These are phyloP conservation scores for Claviceps quebecensis DNA, from an alignment of 2,329 filamentous ascomycete species.

Conservation along the genomic window DNA sequence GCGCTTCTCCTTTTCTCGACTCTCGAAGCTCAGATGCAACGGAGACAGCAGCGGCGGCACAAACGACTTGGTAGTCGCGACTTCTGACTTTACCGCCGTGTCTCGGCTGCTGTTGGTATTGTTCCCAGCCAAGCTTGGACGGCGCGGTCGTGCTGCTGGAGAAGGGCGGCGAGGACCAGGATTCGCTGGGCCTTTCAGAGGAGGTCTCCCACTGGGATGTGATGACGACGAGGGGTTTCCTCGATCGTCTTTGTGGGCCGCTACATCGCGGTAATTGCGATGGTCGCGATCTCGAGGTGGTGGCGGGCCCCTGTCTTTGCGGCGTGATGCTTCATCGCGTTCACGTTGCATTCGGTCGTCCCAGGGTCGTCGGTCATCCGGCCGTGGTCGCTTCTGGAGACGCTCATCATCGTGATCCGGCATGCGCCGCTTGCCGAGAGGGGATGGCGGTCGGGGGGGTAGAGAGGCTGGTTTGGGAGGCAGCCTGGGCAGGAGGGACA, in stretches of 20 bases:
- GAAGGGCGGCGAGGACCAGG: slow-evolving; percentile 16
- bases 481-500: slow-evolving; percentile 12
- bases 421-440: slow-evolving; percentile 32
- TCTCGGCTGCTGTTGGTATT: slow-evolving; percentile 22
- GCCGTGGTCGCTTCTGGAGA: slow-evolving; percentile 31
- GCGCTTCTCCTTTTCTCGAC: slow-evolving; percentile 20
- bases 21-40: slow-evolving; percentile 30
- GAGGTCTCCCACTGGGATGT: slow-evolving; percentile 23
- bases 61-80: slow-evolving; percentile 19
- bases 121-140: slow-evolving; percentile 18
- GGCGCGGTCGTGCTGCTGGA: slow-evolving; percentile 24
- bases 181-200: slow-evolving; percentile 17
- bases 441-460: slow-evolving; percentile 25
- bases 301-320: slow-evolving; percentile 13
- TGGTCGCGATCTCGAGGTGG: slow-evolving; percentile 3
- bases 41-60: slow-evolving; percentile 42
- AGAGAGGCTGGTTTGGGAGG: slow-evolving; percentile 23
- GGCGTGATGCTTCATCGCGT: slow-evolving; percentile 20
- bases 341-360: slow-evolving; percentile 19
- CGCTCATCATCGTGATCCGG: slow-evolving; percentile 32
- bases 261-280: slow-evolving; percentile 4
- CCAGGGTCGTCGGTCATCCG: slow-evolving; percentile 20
- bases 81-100: slow-evolving; percentile 25
- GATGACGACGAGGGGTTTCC: slow-evolving; percentile 13
- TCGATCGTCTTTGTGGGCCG: slow-evolving; percentile 15